Conservation (phyloP, 1,284 basidiomycete genomes). For the Cutaneotrichosporon mucoides region DNA sequence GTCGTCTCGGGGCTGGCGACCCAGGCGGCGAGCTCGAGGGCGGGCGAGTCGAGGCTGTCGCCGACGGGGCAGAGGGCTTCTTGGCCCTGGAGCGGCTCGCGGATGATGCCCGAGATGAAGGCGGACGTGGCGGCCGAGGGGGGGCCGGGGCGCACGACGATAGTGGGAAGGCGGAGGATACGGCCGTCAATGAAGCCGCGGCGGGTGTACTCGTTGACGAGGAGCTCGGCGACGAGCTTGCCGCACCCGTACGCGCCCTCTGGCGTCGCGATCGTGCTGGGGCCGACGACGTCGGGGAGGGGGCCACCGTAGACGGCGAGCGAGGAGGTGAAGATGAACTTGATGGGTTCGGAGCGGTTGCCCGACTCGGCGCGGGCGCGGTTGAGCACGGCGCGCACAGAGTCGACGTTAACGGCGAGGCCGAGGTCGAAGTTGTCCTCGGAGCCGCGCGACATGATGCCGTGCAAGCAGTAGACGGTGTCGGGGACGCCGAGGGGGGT, state of each 20-base stretch:
- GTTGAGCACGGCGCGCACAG: slow-evolving; percentile 56
- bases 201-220: slow-evolving; percentile 62
- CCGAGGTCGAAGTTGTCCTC: slow-evolving; percentile 63
- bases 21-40: slow-evolving; percentile 54
- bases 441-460: slow-evolving; percentile 61
- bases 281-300: slow-evolving; percentile 55
- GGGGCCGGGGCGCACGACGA: slow-evolving; percentile 57
- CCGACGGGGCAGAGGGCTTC: slow-evolving; percentile 57
- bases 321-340: slow-evolving; percentile 62
- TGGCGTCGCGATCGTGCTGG: slow-evolving; percentile 57
- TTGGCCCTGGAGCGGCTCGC: slow-evolving; percentile 59
- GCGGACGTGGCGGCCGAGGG: slow-evolving; percentile 59
- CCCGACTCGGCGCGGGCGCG: slow-evolving; percentile 42
- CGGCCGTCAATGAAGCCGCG: slow-evolving; percentile 61
- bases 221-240: slow-evolving; percentile 59
- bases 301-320: slow-evolving; percentile 64
- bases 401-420: slow-evolving; percentile 60
- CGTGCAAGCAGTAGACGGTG: slow-evolving; percentile 58
- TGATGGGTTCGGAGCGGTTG: slow-evolving; percentile 40
- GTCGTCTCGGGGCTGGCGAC: slow-evolving; percentile 57
- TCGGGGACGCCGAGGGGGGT: slow-evolving; percentile 42
- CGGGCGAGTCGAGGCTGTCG: slow-evolving; percentile 38
- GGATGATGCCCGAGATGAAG: slow-evolving; percentile 61
- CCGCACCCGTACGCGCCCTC: slow-evolving; percentile 60
- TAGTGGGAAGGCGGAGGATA: slow-evolving; percentile 61